Evolutionary conservation across 129 eudicot genomes (phyloP).

Genomic region (Flaveria trinervia): DNA sequence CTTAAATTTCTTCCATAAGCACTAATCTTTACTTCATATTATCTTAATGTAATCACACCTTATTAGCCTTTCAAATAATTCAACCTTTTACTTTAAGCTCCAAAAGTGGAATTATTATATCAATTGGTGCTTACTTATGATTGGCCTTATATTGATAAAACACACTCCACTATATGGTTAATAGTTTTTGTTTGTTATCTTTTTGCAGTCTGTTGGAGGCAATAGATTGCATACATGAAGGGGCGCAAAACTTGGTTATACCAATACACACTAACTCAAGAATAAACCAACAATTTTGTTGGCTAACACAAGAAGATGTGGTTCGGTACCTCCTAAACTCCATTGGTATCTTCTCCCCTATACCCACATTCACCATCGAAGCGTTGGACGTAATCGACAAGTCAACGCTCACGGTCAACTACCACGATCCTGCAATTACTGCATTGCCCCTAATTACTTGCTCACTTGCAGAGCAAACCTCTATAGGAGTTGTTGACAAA

Average conservation of each 20-base stretch:
- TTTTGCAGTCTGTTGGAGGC: constrained; percentile 67
- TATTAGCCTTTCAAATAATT: constrained; percentile 2
- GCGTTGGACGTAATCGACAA: constrained; percentile 55
- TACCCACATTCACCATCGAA: constrained; percentile 59
- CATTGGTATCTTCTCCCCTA: constrained; percentile 69
- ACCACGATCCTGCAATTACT: constrained; percentile 56
- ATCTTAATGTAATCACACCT: neutral
- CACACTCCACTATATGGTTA: constrained; percentile 7
- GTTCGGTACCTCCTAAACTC: constrained; percentile 80
- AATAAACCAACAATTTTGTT: constrained; percentile 48
- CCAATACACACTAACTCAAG: constrained; percentile 50
- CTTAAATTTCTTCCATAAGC: neutral
- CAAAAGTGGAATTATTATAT: constrained; percentile 1
- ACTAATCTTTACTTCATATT: neutral
- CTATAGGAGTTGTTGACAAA: constrained; percentile 66
- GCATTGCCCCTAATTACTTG: constrained; percentile 40
- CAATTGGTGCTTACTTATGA: neutral
- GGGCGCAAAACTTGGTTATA: constrained; percentile 82
- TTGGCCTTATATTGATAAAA: neutral
- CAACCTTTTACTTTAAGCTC: constrained; percentile 18
- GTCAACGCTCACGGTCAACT: constrained; percentile 54
- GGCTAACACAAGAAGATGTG: constrained; percentile 85
- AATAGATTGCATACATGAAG: constrained; percentile 79
- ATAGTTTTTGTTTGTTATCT: neutral
- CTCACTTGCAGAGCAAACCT: constrained; percentile 53